These are phyloP conservation scores for Plectosphaerella sp. DNA, from an alignment of 2,329 filamentous ascomycete genomes.

Conservation along the genomic window DNA sequence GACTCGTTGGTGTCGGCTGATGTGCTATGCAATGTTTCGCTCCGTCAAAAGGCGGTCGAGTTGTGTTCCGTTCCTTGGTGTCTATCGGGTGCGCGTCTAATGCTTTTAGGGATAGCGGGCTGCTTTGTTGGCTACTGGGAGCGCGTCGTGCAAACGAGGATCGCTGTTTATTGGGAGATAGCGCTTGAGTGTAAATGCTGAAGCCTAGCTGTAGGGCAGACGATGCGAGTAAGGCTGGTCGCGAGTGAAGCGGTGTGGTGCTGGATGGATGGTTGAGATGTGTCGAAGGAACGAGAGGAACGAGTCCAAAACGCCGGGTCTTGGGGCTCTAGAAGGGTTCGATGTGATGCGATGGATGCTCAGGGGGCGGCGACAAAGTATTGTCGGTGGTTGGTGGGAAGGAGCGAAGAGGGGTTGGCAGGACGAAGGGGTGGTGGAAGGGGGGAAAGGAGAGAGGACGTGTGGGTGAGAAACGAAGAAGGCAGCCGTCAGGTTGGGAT, in stretches of 20 bases:
- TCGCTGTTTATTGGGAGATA: no score
- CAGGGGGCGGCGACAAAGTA: background rate
- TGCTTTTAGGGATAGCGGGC: no score
- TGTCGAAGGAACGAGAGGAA: constrained; percentile 1
- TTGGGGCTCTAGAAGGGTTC: constrained; percentile 1
- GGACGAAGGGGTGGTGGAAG: background rate
- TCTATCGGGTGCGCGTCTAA: no score
- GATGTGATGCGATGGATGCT: background rate
- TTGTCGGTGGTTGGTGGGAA: background rate
- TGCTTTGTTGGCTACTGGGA: no score
- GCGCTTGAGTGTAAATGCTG: no score
- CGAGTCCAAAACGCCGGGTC: constrained; percentile 3
- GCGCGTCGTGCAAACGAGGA: no score
- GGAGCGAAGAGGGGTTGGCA: background rate
- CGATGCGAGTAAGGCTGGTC: background rate
- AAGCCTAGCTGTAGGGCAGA: no score
- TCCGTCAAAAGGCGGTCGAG: no score
- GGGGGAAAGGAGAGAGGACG: background rate
- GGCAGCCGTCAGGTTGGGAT: background rate
- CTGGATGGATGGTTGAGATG: background rate
- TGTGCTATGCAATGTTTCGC: no score
- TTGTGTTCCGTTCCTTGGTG: no score
- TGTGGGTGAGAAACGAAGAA: background rate
- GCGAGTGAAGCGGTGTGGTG: background rate
- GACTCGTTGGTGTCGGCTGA: no score